phyloP scores from a whole-genome alignment of 352 stramenopile genomes.

The Phytopythium oedochilum region DNA sequence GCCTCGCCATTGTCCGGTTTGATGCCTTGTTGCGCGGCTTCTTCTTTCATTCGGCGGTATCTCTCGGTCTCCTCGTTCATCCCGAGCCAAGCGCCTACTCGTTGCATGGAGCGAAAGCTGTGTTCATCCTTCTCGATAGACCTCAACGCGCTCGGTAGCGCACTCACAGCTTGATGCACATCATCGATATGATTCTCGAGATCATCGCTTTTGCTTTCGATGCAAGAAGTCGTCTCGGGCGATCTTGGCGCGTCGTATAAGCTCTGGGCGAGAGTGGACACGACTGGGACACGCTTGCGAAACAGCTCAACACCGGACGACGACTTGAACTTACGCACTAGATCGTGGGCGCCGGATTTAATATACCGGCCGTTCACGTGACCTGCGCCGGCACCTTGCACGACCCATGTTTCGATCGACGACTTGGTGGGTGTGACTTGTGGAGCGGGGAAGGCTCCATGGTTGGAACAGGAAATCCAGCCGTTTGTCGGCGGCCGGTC shows the following conservation, averaged over 20 bases:
- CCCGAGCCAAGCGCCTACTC: conserved; percentile 57
- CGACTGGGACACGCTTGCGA: conserved; percentile 46
- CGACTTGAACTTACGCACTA: conserved; percentile 55
- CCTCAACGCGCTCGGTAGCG: conserved; percentile 30
- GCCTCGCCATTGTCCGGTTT: background rate
- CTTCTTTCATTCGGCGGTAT: conserved; percentile 23
- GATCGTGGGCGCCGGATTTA: conserved; percentile 45
- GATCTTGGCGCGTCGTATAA: conserved; percentile 18
- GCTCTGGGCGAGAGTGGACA: conserved; percentile 36
- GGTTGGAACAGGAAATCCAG: conserved; percentile 50
- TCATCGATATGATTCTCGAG: background rate
- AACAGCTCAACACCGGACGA: conserved; percentile 65
- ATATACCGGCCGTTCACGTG: conserved; percentile 71
- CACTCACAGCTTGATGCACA: background rate
- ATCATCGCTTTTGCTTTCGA: conserved; percentile 4
- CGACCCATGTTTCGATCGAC: conserved; percentile 57
- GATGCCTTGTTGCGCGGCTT: background rate
- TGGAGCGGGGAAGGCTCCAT: conserved; percentile 36
- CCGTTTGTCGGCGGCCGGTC: conserved; percentile 33
- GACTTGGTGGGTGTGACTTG: conserved; percentile 27
- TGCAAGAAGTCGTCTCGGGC: conserved; percentile 4
- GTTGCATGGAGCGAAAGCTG: conserved; percentile 57
- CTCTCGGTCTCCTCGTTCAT: conserved; percentile 47
- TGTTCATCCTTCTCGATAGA: conserved; percentile 34
- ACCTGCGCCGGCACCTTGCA: conserved; percentile 38